Evolutionary conservation across 257 asterid species (phyloP).

Genomic region (Datura wrightii): DNA sequence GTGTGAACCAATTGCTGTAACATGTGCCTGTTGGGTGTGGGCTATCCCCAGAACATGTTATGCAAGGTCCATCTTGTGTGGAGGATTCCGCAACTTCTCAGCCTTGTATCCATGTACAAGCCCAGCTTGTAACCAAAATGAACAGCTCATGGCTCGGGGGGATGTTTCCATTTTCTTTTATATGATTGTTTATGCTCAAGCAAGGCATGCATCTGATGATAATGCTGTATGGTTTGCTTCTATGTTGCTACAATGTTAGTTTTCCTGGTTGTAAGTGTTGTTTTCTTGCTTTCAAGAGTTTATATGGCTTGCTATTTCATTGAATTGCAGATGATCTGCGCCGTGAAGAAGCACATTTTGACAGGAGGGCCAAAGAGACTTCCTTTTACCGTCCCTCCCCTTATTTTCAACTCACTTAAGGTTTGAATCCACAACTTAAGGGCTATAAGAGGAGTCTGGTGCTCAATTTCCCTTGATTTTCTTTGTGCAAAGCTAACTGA

Average conservation of each 20-base stretch:
- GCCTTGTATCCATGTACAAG: not conserved
- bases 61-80: not conserved
- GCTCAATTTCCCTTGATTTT: not conserved
- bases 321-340: slow-evolving; percentile 71
- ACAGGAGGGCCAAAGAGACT: slow-evolving; percentile 94
- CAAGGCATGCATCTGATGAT: slow-evolving; percentile 23
- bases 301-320: slow-evolving; percentile 25
- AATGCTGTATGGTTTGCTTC: slow-evolving; percentile 4
- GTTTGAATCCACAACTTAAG: slow-evolving; percentile 45
- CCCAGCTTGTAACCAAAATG: not conserved
- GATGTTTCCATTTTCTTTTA: not conserved
- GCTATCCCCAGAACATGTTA: not conserved
- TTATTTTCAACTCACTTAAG: slow-evolving; percentile 84
- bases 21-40: not conserved
- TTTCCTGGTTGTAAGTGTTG: not conserved
- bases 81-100: not conserved
- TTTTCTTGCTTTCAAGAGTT: slow-evolving; percentile 4
- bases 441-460: not conserved
- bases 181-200: slow-evolving; percentile 10
- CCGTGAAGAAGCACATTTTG: slow-evolving; percentile 88
- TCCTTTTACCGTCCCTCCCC: slow-evolving; percentile 87
- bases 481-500: slow-evolving; percentile 6
- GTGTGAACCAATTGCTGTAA: not conserved
- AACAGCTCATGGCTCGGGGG: slow-evolving; percentile 3
- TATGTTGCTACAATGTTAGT: not conserved